Conservation (phyloP, 2,329 filamentous ascomycete species). For the Nigrospora osmanthi region DNA sequence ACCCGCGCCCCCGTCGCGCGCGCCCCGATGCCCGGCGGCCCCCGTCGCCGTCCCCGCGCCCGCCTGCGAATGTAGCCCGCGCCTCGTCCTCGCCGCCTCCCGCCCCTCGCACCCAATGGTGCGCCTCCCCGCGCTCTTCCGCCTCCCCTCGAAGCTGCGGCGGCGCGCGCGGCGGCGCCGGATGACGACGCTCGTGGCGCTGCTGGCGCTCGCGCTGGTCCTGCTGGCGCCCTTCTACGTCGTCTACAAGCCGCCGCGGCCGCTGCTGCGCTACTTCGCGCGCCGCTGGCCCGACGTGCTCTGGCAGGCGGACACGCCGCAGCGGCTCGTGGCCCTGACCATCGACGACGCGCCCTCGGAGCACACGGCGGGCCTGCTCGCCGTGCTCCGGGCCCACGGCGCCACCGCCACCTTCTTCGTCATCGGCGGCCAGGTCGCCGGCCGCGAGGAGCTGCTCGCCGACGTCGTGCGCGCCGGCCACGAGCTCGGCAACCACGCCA, state of each 20-base stretch:
- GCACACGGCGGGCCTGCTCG: conserved; percentile 63
- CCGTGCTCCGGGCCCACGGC: conserved; percentile 55
- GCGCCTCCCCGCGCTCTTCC: conserved; percentile 36
- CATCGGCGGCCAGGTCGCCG: conserved; percentile 68
- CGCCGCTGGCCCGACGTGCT: conserved; percentile 70
- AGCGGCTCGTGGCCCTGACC: conserved; percentile 70
- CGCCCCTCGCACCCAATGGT: conserved; percentile 18
- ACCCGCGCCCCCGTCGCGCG: no score
- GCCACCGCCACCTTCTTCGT: conserved; percentile 82
- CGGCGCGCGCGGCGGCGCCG: conserved; percentile 50
- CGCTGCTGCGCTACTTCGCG: conserved; percentile 64
- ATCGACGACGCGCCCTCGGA: conserved; percentile 79
- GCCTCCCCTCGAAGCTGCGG: conserved; percentile 47
- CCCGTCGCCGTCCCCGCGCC: no score
- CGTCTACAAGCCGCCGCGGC: conserved; percentile 73
- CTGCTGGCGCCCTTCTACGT: conserved; percentile 47
- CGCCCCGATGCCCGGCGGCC: no score
- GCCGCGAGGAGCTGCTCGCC: conserved; percentile 44
- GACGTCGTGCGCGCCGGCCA: conserved; percentile 54
- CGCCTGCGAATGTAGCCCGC: no score
- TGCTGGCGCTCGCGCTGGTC: conserved; percentile 28
- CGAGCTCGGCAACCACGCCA: conserved; percentile 81
- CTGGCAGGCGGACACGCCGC: conserved; percentile 54
- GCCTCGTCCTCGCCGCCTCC: not conserved
- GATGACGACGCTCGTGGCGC: conserved; percentile 43